Base-by-base conservation (phyloP, 352 stramenopile species). In the Pythium biforme region DNA sequence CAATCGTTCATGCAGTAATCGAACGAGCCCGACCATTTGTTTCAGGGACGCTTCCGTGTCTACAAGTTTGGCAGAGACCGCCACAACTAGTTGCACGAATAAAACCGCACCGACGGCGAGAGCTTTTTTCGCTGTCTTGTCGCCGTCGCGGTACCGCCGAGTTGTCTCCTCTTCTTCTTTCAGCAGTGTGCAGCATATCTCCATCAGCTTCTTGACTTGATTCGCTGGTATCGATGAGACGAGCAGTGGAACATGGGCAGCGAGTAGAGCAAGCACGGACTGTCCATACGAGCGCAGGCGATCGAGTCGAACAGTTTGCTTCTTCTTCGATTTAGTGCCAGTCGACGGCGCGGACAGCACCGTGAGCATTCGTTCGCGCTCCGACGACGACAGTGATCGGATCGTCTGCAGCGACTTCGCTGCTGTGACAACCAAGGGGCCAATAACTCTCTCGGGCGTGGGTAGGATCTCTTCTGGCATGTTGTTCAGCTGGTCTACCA, bases 131-230 rank as follows among this genome's bases (percentile, higher is more conserved):
- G 80, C 59, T 0, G 57, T 76, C 50, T 79, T 86, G 25, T 73
- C 69, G 12, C 43, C 53, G 48, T 83, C 77, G 22, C 65, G 76
- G n/a, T 65, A 73, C 14, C 66, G 59, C 4, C 79, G 47, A n/a
- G 33, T 41, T 27, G 52, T 72, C 7, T 80, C 72, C 56, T 90
- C 80, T 66, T 90, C 82, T 46, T 92, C 78, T 54, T 92, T 92
- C 62, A 92, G 79, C 51, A 92, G 55, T 19, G 51, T 64, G 17
- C 74, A 79, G 51, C 78, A 88, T 25, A 46, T 39, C 37, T 62
- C 55, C 55, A 69, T 60, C 12, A 69, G 33, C 3, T 11, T 23
- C 15, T 27, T 47, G 2, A 49, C 39, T n/a, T 64, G 19, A 0
- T 48, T 15, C 11, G 17, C 14, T 25, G 56, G 37, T 27, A 63